Evolutionary conservation across 2,329 filamentous ascomycete species (phyloP).

Genomic region (Epichloe sp.): DNA sequence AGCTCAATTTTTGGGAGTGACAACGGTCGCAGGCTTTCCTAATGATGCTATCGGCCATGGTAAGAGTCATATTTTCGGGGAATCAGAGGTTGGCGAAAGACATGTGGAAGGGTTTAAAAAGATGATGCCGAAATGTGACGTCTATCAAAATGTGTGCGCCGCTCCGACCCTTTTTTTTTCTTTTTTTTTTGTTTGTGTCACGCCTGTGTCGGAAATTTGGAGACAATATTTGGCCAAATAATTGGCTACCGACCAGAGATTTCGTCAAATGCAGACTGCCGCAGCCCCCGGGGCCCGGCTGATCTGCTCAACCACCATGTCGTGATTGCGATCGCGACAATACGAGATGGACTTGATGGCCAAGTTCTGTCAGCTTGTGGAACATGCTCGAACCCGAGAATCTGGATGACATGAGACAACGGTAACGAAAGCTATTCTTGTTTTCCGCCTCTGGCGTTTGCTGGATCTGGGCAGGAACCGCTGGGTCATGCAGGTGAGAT

Average conservation of each 20-base stretch:
- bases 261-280: conserved; percentile 7
- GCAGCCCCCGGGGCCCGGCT: not conserved
- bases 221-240: conserved; percentile 2
- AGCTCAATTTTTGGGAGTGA: conserved; percentile 32
- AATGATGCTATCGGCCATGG: conserved; percentile 25
- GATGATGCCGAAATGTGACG: conserved; percentile 10
- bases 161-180: conserved; percentile 1
- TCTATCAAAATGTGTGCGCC: conserved; percentile 5
- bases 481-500: not conserved
- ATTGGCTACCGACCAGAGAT: conserved; percentile 6
- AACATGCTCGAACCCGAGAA: conserved; percentile 1
- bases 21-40: conserved; percentile 35
- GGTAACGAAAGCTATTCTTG: not conserved
- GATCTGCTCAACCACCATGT: not conserved
- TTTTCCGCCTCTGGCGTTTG: not conserved
- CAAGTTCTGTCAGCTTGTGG: not conserved
- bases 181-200: not conserved
- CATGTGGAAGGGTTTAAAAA: conserved; percentile 18
- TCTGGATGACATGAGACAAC: conserved; percentile 5
- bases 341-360: not conserved
- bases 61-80: conserved; percentile 15
- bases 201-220: not conserved
- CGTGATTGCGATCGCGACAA: not conserved
- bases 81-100: conserved; percentile 13
- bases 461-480: not conserved